Evolutionary conservation across 257 asterid species (phyloP).

Genomic region (Oldenlandia corymbosa): DNA sequence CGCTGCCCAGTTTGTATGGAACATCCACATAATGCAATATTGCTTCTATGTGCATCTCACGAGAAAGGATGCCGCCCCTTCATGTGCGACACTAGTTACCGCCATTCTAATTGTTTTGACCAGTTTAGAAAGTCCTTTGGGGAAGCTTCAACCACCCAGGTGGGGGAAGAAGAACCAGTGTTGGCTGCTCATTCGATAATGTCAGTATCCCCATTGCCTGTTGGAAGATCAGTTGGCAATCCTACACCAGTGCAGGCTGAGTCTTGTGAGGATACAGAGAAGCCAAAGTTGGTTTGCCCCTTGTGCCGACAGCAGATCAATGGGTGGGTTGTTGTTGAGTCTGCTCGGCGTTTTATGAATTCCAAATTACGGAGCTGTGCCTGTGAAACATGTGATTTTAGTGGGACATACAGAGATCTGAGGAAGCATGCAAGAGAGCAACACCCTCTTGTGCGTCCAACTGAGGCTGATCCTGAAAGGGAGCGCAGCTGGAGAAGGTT

Average conservation of each 20-base stretch:
- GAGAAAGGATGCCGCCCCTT: constrained; percentile 85
- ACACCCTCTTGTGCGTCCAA: constrained; percentile 75
- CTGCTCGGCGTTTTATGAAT: constrained; percentile 73
- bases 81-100: constrained; percentile 95
- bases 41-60: constrained; percentile 80
- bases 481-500: constrained; percentile 73
- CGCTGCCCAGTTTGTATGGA: constrained; percentile 96
- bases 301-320: constrained; percentile 68
- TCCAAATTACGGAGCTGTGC: constrained; percentile 77
- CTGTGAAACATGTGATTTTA: constrained; percentile 66
- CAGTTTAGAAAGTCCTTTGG: constrained; percentile 61
- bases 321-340: constrained; percentile 63
- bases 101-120: constrained; percentile 89
- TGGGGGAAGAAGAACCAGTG: constrained; percentile 29
- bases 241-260: constrained; percentile 24
- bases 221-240: constrained; percentile 28
- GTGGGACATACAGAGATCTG: constrained; percentile 66
- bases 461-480: constrained; percentile 78
- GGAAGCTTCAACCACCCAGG: constrained; percentile 27
- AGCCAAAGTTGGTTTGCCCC: constrained; percentile 59
- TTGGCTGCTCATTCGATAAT: constrained; percentile 20
- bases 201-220: constrained; percentile 29
- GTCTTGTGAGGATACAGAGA: constrained; percentile 32
- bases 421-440: constrained; percentile 73
- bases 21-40: constrained; percentile 85